Evolutionary conservation across 2,329 filamentous ascomycete species (phyloP).

Genomic region (Drechmeria coniospora): DNA sequence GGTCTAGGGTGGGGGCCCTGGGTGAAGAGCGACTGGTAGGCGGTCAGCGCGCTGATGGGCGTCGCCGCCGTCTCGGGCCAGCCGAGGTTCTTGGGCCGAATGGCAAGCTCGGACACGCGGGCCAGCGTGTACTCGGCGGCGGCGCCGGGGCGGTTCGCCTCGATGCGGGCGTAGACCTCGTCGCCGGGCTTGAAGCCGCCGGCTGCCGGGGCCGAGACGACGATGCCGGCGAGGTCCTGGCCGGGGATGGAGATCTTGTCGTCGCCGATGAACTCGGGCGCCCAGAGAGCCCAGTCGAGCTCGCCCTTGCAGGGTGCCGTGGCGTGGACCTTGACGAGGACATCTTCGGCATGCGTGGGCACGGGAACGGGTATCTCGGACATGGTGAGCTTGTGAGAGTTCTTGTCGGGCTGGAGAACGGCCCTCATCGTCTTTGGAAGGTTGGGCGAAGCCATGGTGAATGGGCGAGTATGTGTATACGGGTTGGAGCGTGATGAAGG

Average conservation of each 20-base stretch:
- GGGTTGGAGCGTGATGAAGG: too few species aligned
- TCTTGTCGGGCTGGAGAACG: slow-evolving; percentile 10
- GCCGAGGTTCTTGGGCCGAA: slow-evolving; percentile 15
- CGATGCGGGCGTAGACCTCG: slow-evolving; percentile 18
- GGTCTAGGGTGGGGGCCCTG: slow-evolving; percentile 18
- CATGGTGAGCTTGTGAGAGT: slow-evolving; percentile 7
- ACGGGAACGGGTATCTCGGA: slow-evolving; percentile 9
- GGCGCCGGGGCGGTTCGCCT: slow-evolving; percentile 12
- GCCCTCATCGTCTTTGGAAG: slow-evolving; percentile 10
- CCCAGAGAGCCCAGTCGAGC: slow-evolving; percentile 15
- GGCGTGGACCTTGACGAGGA: slow-evolving; percentile 17
- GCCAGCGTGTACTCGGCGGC: slow-evolving; percentile 18
- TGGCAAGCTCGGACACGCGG: slow-evolving; percentile 16
- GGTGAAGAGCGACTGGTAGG: slow-evolving; percentile 23
- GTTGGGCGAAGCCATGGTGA: background rate
- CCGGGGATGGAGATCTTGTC: slow-evolving; percentile 16
- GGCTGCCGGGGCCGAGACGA: slow-evolving; percentile 15
- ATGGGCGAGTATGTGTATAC: too few species aligned
- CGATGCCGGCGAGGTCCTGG: slow-evolving; percentile 23
- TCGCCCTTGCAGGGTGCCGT: slow-evolving; percentile 18
- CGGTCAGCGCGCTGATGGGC: slow-evolving; percentile 24
- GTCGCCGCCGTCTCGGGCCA: slow-evolving; percentile 21
- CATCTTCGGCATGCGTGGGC: slow-evolving; percentile 7
- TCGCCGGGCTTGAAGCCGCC: slow-evolving; percentile 18
- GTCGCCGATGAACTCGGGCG: slow-evolving; percentile 7